Conservation (phyloP, 352 stramenopile species). For the Pythium aphanidermatum region DNA sequence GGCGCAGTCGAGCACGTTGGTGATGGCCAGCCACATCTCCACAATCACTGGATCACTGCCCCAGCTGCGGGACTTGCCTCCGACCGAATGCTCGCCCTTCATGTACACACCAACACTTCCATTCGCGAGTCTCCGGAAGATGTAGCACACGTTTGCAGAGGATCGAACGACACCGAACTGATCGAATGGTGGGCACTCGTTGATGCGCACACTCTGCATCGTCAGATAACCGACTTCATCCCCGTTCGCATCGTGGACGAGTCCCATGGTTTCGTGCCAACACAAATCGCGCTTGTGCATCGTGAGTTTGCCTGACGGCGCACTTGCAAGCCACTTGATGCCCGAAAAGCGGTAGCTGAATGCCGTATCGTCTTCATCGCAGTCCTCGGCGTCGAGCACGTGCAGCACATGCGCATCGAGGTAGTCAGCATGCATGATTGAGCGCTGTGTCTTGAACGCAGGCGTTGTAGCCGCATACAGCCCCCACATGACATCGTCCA, state of each 20-base stretch:
- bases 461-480: conserved; percentile 41
- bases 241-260: conserved; percentile 38
- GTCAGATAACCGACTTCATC: conserved; percentile 54
- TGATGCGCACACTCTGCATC: conserved; percentile 47
- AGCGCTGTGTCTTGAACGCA: conserved; percentile 50
- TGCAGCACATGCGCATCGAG: conserved; percentile 52
- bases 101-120: conserved; percentile 57
- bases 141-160: conserved; percentile 50
- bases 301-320: conserved; percentile 34
- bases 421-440: conserved; percentile 55
- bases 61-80: conserved; percentile 54
- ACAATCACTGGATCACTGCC: conserved; percentile 44
- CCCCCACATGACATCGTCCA: conserved; percentile 59
- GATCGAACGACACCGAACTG: conserved; percentile 48
- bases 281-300: conserved; percentile 63
- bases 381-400: conserved; percentile 46
- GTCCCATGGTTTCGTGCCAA: conserved; percentile 54
- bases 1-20: conserved; percentile 43
- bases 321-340: conserved; percentile 55
- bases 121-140: conserved; percentile 46
- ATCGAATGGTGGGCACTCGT: conserved; percentile 52
- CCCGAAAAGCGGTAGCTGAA: conserved; percentile 50
- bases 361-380: conserved; percentile 39
- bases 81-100: conserved; percentile 44
- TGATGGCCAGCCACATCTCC: conserved; percentile 57